phyloP scores from a whole-genome alignment of 148 eudicot genomes.

The Oxyria digyna region DNA sequence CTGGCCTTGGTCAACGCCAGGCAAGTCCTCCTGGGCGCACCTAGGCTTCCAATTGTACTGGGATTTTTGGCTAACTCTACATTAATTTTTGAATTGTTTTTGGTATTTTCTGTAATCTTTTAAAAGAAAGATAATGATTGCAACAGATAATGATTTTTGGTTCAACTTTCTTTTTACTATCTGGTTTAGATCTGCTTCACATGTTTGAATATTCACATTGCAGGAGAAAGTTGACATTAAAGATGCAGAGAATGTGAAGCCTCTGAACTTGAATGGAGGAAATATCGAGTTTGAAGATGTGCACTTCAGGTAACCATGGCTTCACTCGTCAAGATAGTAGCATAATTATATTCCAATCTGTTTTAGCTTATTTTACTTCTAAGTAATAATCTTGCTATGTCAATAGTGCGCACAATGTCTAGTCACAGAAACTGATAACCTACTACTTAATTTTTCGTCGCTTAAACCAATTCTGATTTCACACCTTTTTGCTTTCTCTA shows the following conservation, averaged over 20 bases:
- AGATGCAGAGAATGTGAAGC: constrained; percentile 54
- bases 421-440: neutral
- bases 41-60: no score
- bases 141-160: no score
- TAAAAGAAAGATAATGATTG: no score
- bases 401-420: neutral
- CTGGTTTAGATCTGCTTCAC: neutral
- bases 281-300: constrained; percentile 66
- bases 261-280: constrained; percentile 62
- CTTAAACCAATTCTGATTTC: neutral
- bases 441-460: neutral
- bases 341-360: no score
- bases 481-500: constrained; percentile 6
- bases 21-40: no score
- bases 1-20: no score
- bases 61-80: no score
- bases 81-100: no score
- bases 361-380: neutral
- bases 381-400: neutral
- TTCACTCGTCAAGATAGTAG: neutral
- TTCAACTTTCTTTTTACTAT: neutral
- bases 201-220: constrained; percentile 10
- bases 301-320: constrained; percentile 60
- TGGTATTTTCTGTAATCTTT: no score
- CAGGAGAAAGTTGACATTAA: constrained; percentile 72